phyloP scores from a whole-genome alignment of 2,329 filamentous ascomycete species.

The Mycosphaerella sp. region DNA sequence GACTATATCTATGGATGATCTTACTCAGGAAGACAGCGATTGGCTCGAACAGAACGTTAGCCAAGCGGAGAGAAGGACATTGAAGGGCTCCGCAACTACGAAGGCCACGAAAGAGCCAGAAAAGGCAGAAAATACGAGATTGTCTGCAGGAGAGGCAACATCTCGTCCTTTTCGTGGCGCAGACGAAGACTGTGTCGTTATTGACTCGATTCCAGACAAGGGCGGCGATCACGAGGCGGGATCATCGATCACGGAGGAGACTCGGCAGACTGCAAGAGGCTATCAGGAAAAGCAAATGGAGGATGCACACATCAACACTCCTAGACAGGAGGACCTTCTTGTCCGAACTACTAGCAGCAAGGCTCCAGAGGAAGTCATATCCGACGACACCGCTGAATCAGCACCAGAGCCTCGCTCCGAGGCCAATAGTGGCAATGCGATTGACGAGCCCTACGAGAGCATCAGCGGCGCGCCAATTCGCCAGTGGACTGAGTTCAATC shows the following conservation, averaged over 20 bases:
- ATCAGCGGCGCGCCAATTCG: conserved; percentile 2
- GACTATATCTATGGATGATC: neutral
- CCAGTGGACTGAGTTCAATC: neutral
- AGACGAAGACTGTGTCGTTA: neutral
- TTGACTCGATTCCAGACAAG: neutral
- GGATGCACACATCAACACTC: neutral
- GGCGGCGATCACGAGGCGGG: neutral
- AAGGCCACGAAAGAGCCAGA: neutral
- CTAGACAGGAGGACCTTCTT: neutral
- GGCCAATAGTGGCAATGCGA: neutral
- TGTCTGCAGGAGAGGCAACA: neutral
- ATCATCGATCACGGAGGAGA: neutral
- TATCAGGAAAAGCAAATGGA: neutral
- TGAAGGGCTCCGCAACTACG: neutral
- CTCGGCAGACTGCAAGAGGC: neutral
- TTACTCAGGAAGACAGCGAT: neutral
- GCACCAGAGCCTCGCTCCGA: neutral
- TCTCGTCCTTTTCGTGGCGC: neutral
- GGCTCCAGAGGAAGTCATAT: neutral
- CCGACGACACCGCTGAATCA: neutral
- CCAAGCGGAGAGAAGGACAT: neutral
- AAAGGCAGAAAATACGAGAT: neutral
- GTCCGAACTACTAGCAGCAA: neutral
- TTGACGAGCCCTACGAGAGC: neutral
- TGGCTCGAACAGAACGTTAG: conserved; percentile 4